Evolutionary conservation across 1,284 basidiomycete genomes (phyloP).

Genomic region (Somion occarium): DNA sequence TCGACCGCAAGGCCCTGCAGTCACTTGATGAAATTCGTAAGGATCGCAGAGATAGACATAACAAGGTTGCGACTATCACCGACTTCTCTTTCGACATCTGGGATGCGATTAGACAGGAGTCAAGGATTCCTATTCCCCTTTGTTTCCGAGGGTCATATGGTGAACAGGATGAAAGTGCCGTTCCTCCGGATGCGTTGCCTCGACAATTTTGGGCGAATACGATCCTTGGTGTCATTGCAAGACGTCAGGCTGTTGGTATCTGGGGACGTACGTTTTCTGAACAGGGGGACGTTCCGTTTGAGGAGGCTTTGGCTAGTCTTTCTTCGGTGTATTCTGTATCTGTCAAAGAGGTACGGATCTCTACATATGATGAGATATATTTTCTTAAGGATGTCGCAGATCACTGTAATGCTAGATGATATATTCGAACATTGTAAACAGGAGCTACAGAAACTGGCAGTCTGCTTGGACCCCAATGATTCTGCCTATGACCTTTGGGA

Average conservation of each 20-base stretch:
- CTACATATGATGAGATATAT: not conserved
- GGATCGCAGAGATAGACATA: constrained; percentile 10
- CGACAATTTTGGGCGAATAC: constrained; percentile 51
- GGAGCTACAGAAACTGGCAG: constrained; percentile 7
- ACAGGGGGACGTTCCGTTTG: constrained; percentile 32
- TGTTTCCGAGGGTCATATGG: constrained; percentile 19
- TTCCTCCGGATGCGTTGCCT: constrained; percentile 27
- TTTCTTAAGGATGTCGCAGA: constrained; percentile 24
- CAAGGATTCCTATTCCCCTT: constrained; percentile 30
- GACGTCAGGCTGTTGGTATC: constrained; percentile 35
- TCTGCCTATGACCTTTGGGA: constrained; percentile 17
- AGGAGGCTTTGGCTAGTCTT: constrained; percentile 44
- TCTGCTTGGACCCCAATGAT: constrained; percentile 12
- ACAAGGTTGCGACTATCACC: not conserved
- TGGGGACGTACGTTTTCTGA: constrained; percentile 32
- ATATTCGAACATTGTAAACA: constrained; percentile 38
- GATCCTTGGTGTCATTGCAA: constrained; percentile 40
- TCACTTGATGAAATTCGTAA: constrained; percentile 37
- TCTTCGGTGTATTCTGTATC: constrained; percentile 52
- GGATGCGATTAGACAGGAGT: constrained; percentile 43
- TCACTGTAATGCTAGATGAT: constrained; percentile 33
- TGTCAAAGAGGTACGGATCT: constrained; percentile 34
- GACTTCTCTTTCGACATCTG: constrained; percentile 45
- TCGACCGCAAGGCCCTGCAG: constrained; percentile 39
- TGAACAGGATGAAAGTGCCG: not conserved